These are phyloP conservation scores for Quercus ilex DNA, from an alignment of 306 rosid genomes.

Conservation along the genomic window DNA sequence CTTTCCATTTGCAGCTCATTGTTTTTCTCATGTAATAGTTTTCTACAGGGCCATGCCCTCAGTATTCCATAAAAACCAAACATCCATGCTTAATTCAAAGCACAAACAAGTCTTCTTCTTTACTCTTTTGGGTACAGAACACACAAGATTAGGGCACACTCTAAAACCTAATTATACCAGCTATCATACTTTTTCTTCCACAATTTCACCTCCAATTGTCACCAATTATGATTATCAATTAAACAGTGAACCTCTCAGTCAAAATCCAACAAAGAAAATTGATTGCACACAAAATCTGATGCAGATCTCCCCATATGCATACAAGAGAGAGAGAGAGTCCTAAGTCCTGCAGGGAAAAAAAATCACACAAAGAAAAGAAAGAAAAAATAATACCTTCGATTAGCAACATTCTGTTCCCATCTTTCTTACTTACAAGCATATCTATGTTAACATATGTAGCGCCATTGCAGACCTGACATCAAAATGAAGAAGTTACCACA, in stretches of 20 bases:
- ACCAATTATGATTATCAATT: background rate
- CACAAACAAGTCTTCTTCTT: background rate
- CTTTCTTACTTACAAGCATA: conserved; percentile 70
- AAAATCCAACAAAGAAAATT: background rate
- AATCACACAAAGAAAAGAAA: background rate
- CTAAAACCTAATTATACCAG: background rate
- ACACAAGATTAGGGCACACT: background rate
- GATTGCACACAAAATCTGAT: background rate
- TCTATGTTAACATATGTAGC: conserved; percentile 85
- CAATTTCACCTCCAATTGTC: background rate
- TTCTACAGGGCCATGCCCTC: background rate
- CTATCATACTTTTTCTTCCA: background rate
- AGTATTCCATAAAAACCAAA: background rate
- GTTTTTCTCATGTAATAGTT: background rate
- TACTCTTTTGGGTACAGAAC: background rate
- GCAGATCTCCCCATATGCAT: no score
- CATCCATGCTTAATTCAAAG: background rate
- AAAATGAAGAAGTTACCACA: conserved; percentile 20
- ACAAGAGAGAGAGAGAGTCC: background rate
- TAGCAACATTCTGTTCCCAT: conserved; percentile 64
- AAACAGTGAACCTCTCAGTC: background rate
- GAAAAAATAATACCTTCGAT: conserved; percentile 60
- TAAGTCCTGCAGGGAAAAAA: background rate
- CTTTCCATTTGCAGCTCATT: no score
- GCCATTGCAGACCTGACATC: conserved; percentile 73